These are phyloP conservation scores for Pyrenophora seminiperda DNA, from an alignment of 2,329 filamentous ascomycete species.

Conservation along the genomic window DNA sequence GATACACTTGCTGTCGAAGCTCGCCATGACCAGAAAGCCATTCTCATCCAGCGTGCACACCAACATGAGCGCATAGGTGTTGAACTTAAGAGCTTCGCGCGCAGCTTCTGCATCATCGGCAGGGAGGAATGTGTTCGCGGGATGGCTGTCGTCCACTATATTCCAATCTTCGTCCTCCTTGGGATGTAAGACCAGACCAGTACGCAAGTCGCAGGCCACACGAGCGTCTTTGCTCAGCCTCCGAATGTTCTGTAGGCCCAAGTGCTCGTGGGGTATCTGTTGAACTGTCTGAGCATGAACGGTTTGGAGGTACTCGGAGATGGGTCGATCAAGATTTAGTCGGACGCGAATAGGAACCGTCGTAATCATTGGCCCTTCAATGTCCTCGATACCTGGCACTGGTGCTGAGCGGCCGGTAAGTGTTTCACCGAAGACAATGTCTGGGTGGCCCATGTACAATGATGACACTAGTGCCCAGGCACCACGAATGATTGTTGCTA, in stretches of 20 bases:
- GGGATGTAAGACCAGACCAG: conserved; percentile 47
- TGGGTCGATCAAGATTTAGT: conserved; percentile 50
- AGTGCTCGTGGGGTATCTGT: conserved; percentile 69
- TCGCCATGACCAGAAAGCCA: conserved; percentile 65
- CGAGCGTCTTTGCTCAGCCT: conserved; percentile 43
- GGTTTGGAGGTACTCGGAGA: conserved; percentile 59
- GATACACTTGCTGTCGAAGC: conserved; percentile 68
- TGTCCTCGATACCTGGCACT: conserved; percentile 56
- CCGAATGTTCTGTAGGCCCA: conserved; percentile 65
- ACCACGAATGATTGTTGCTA: conserved; percentile 60
- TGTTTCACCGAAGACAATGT: conserved; percentile 65
- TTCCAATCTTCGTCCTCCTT: conserved; percentile 35
- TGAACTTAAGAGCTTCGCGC: conserved; percentile 63
- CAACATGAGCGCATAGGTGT: conserved; percentile 67
- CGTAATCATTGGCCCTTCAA: conserved; percentile 66
- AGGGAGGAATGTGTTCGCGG: conserved; percentile 60
- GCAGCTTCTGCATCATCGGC: conserved; percentile 63
- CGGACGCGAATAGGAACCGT: conserved; percentile 63
- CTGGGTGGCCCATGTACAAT: conserved; percentile 58
- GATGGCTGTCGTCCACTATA: conserved; percentile 34
- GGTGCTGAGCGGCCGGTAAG: conserved; percentile 60
- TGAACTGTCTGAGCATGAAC: conserved; percentile 63
- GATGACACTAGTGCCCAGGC: conserved; percentile 65
- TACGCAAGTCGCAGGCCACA: conserved; percentile 44
- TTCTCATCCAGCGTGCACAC: conserved; percentile 65